Evolutionary conservation across 371 early-diverging fungal species (phyloP), one percentile per base, ranked within the genome.

Genomic region (Coemansia sp.): DNA sequence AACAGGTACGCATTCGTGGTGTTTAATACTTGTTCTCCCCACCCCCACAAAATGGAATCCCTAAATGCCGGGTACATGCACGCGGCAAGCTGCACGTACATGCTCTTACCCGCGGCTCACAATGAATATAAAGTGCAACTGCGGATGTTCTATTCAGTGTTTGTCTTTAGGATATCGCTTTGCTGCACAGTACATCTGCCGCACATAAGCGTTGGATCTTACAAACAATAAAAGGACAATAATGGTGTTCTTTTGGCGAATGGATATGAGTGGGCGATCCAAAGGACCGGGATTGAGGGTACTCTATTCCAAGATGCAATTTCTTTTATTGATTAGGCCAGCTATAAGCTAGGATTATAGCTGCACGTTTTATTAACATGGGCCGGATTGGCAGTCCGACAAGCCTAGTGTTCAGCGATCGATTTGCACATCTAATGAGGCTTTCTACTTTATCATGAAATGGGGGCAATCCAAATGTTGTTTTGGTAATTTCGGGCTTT

Each of bases 401-500:
- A 30, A 33, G 16, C 11, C 33, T 14, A 33, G 56, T 56, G 30
- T 33, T 33, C 33, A 30, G 23, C 23, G 56, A 56, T 56, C 56
- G 55, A 55, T 55, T 55, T 55, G 18, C 56, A 18, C 56, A 18
- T 33, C 56, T 56, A 28, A 30, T 30, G 56, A n/a, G 28, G 33
- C 37, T 16, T 7, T n/a, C 44, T 14, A 44, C 12, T 44, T 11
- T n/a, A 6, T 28, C 14, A n/a, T 44, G 16, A 18, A 50, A 50
- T 21, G 52, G 11, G 23, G 56, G 33, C 56, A 56, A 56, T 56
- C 56, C 20, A 33, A 12, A 12, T 8, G n/a, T 28, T 56, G 56
- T 56, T 56, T 56, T 56, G 56, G 56, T 56, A 56, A 56, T 56
- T 21, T 56, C 56, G 50, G 50, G 20, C 50, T 50, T 50, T 18